These are phyloP conservation scores for Boechera retrofracta DNA, from an alignment of 345 rosid species.

Conservation along the genomic window DNA sequence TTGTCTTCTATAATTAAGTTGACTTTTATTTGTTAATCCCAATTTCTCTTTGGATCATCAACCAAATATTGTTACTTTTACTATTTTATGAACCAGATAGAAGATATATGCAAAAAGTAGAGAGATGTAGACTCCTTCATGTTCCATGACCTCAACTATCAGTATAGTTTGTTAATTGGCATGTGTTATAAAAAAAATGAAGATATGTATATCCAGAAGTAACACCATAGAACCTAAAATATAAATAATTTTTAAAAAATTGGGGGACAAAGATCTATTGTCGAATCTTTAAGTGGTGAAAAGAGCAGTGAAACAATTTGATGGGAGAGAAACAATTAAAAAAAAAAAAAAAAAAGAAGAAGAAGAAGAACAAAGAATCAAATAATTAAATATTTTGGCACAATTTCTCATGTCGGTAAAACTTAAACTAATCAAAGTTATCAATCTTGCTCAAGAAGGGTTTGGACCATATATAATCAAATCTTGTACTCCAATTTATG, in stretches of 20 bases:
- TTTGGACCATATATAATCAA: too few species aligned
- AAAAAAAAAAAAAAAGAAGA: background rate
- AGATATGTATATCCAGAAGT: too few species aligned
- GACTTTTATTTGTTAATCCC: constrained; percentile 28
- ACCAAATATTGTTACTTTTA: background rate
- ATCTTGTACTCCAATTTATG: background rate
- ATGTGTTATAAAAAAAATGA: too few species aligned
- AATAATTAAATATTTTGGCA: too few species aligned
- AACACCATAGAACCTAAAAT: too few species aligned
- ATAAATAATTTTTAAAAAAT: too few species aligned
- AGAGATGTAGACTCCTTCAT: constrained; percentile 20
- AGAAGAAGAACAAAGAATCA: background rate
- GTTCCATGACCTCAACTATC: background rate
- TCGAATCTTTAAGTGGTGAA: background rate
- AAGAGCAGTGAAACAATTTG: constrained; percentile 12
- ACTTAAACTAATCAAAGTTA: too few species aligned
- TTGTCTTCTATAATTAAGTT: constrained; percentile 16
- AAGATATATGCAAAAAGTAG: constrained; percentile 10
- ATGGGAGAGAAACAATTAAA: background rate
- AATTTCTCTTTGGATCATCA: constrained; percentile 1
- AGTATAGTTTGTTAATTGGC: background rate
- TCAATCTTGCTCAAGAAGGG: too few species aligned
- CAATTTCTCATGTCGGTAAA: too few species aligned
- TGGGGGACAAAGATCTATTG: background rate
- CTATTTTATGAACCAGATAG: background rate